These are phyloP conservation scores for Penicillium expansum DNA, from an alignment of 2,329 filamentous ascomycete species.

Conservation along the genomic window DNA sequence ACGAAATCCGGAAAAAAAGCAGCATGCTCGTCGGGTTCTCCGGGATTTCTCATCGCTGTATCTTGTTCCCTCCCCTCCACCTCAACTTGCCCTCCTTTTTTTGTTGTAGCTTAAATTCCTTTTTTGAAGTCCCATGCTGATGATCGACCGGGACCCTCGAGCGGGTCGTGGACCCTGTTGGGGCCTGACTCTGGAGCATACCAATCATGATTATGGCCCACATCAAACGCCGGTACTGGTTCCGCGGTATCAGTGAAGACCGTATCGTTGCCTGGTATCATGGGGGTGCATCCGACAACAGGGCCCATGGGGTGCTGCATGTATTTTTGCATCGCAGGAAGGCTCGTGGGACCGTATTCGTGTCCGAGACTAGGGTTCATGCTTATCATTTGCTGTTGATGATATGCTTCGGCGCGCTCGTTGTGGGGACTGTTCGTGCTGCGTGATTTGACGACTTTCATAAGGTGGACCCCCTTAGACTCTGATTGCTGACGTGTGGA, in stretches of 20 bases:
- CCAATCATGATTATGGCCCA: constrained; percentile 19
- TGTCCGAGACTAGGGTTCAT: not conserved
- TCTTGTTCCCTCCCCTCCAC: not conserved
- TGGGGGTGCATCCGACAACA: constrained; percentile 31
- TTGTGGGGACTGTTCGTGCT: constrained; percentile 24
- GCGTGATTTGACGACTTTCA: constrained; percentile 35
- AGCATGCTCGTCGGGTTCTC: constrained; percentile 4
- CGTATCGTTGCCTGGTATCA: constrained; percentile 21
- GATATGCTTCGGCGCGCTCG: constrained; percentile 24
- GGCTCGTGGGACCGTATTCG: not conserved
- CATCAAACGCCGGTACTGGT: constrained; percentile 15
- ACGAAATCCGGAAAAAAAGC: not conserved
- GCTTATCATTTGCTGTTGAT: constrained; percentile 2
- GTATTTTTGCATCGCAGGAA: not conserved
- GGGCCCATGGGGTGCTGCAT: constrained; percentile 17
- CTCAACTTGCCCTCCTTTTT: constrained; percentile 4
- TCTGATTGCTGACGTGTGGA: constrained; percentile 43
- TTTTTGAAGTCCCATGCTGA: constrained; percentile 14
- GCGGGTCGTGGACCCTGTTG: constrained; percentile 16
- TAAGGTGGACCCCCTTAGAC: constrained; percentile 42
- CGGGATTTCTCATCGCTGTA: not conserved
- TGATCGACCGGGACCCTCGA: constrained; percentile 20
- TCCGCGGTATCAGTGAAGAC: constrained; percentile 30
- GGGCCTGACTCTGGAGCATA: constrained; percentile 14
- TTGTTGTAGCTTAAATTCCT: not conserved